phyloP scores from a whole-genome alignment of 345 rosid species.

The Ricinus communis region DNA sequence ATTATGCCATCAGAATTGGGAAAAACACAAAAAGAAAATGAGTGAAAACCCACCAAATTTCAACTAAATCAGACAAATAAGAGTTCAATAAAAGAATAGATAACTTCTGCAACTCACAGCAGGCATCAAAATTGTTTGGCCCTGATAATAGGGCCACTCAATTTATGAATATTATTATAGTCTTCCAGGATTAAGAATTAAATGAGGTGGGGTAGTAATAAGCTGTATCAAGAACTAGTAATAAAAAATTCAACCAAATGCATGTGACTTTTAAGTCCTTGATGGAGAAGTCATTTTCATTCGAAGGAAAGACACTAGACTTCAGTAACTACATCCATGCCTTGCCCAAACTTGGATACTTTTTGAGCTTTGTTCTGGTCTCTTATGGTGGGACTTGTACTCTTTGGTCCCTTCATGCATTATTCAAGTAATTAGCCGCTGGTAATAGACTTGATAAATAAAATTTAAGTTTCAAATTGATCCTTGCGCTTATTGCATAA shows the following conservation, averaged over 20 bases:
- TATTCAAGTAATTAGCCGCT: background rate
- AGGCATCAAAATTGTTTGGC: background rate
- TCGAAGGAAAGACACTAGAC: background rate
- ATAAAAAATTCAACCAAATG: background rate
- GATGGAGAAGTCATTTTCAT: slow-evolving; percentile 10
- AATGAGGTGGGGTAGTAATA: background rate
- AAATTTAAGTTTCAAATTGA: no score
- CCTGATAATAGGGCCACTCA: background rate
- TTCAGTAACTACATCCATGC: background rate
- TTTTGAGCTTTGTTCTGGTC: background rate
- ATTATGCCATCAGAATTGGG: no score
- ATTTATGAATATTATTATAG: no score
- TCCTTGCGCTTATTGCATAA: no score
- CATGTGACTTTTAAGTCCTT: background rate
- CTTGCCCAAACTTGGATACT: background rate
- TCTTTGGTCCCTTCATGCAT: background rate
- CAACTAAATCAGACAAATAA: background rate
- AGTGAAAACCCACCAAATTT: background rate
- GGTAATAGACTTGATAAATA: no score
- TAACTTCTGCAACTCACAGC: background rate
- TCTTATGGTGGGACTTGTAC: background rate
- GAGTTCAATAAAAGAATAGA: background rate
- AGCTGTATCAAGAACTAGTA: no score
- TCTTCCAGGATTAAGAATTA: background rate
- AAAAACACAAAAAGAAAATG: background rate